phyloP scores from a whole-genome alignment of 2,329 filamentous ascomycete species.

The Ophiostoma triangulosporum region DNA sequence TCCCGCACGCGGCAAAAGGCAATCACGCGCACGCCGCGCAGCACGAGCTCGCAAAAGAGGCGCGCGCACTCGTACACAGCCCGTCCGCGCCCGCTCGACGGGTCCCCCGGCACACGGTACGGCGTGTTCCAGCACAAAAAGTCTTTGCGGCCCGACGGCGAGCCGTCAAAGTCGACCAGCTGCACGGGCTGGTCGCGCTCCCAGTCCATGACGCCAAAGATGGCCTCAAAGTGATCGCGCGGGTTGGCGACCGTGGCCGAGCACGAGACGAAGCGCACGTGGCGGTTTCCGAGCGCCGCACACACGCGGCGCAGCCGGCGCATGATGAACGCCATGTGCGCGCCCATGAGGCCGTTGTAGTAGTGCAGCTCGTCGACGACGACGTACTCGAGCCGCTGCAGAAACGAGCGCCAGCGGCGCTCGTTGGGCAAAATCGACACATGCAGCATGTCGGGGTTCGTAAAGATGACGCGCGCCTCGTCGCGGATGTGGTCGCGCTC shows the following conservation, averaged over 20 bases:
- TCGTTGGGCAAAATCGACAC: conserved; percentile 89
- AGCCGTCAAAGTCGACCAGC: conserved; percentile 82
- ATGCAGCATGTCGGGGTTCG: conserved; percentile 96
- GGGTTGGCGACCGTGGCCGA: conserved; percentile 95
- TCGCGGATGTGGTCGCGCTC: conserved; percentile 72
- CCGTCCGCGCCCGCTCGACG: conserved; percentile 72
- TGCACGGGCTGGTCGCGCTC: conserved; percentile 33
- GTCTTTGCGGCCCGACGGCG: conserved; percentile 82
- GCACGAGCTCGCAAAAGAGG: conserved; percentile 77
- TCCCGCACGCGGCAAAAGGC: conserved; percentile 83
- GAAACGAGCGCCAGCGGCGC: conserved; percentile 71
- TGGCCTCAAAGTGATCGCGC: conserved; percentile 75
- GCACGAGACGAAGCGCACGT: conserved; percentile 84
- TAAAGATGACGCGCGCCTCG: conserved; percentile 85
- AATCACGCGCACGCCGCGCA: conserved; percentile 82
- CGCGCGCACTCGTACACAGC: conserved; percentile 75
- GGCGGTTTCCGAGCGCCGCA: conserved; percentile 73
- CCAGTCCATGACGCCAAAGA: conserved; percentile 70
- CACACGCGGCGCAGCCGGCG: conserved; percentile 75
- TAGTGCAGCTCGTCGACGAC: conserved; percentile 89
- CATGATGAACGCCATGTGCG: conserved; percentile 93
- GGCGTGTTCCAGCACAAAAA: conserved; percentile 98
- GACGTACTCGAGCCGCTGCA: conserved; percentile 80
- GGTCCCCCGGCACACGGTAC: conserved; percentile 77
- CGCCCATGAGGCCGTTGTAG: conserved; percentile 89